Percentiles rank a stretch among this genome's conserved stretches.
Conservation (phyloP, 2,329 filamentous ascomycete genomes). For the Trichophyton rubrum region DNA sequence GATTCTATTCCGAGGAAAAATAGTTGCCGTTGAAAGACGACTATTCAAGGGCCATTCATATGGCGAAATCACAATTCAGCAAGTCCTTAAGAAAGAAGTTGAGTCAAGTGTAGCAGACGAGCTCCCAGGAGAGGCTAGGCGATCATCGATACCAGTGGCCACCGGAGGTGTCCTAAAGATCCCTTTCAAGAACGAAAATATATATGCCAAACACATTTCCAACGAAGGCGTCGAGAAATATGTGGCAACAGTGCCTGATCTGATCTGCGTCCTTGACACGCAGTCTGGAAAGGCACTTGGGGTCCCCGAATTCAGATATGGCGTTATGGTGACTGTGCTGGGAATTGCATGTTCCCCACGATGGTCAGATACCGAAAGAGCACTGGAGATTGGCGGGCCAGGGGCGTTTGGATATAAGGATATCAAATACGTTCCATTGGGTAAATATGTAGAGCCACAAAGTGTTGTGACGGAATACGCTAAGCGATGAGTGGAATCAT, state of each 20-base stretch:
- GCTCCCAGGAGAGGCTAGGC: conserved; percentile 7
- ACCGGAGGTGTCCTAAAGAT: conserved; percentile 28
- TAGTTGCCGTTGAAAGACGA: conserved; percentile 45
- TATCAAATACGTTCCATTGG: conserved; percentile 40
- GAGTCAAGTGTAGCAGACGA: conserved; percentile 14
- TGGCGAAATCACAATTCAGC: conserved; percentile 47
- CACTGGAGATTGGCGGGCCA: conserved; percentile 40
- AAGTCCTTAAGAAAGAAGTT: conserved; percentile 29
- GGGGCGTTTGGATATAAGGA: conserved; percentile 38
- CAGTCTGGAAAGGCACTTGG: conserved; percentile 46
- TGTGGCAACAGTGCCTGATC: conserved; percentile 43
- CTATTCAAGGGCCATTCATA: conserved; percentile 48
- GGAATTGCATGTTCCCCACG: conserved; percentile 43
- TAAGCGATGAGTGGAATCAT: not conserved
- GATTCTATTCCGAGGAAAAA: conserved; percentile 53
- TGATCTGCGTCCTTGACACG: conserved; percentile 44
- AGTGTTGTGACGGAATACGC: conserved; percentile 40
- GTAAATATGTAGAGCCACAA: conserved; percentile 40
- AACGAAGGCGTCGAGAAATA: conserved; percentile 20
- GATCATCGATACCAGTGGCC: conserved; percentile 13
- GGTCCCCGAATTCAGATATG: conserved; percentile 45
- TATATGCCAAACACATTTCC: conserved; percentile 40
- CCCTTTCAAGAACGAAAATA: conserved; percentile 64
- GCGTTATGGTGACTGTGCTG: conserved; percentile 40
- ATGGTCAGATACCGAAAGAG: conserved; percentile 40